Base-by-base conservation (phyloP, 352 stramenopile species). In the Phytophthora quininea region DNA sequence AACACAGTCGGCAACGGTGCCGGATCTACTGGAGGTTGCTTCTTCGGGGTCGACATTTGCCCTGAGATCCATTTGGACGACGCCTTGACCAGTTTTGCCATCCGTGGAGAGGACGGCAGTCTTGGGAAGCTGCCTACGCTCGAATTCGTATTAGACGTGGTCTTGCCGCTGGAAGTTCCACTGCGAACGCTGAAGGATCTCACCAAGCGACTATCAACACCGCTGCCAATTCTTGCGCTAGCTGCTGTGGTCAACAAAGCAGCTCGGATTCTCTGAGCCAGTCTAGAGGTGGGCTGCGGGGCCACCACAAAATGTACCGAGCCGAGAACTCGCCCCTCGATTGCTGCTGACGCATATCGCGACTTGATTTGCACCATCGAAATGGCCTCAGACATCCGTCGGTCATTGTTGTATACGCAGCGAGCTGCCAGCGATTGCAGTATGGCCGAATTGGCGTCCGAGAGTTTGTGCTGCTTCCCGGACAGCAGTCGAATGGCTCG, bases 401-500 rank as follows among this genome's bases (percentile, higher is more conserved):
- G 30, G 3, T 53, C 29, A 29, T 72, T 72, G 45, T 67, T 58
- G 53, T 72, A 72, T 4, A 67, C 40, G 9, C 45, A 43, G 1
- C 64, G 52, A 47, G 52, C 57, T 2, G 62, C 64, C 15, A 72
- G 47, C 3, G 58, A 58, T 5, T 46, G 14, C 11, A 72, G 33
- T 3, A 72, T 9, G 2, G 32, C 11, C 12, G 48, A 46, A 38
- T 63, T 67, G 3, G 45, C 24, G 12, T 33, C 54, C 1, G 51
- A 67, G 10, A 67, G 38, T 12, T 48, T 59, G 35, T 67, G 64
- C 12, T 67, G 54, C 1, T 24, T 54, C 11, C 64, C 58, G 2
- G 64, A 72, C 0, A 67, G 47, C 19, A 71, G 10, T 8, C 57
- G 64, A 49, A 71, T 71, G 7, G 58, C 46, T 27, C 58, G 64